Base-by-base conservation (phyloP, 169 alveolate species). In the Plasmodium berghei region DNA sequence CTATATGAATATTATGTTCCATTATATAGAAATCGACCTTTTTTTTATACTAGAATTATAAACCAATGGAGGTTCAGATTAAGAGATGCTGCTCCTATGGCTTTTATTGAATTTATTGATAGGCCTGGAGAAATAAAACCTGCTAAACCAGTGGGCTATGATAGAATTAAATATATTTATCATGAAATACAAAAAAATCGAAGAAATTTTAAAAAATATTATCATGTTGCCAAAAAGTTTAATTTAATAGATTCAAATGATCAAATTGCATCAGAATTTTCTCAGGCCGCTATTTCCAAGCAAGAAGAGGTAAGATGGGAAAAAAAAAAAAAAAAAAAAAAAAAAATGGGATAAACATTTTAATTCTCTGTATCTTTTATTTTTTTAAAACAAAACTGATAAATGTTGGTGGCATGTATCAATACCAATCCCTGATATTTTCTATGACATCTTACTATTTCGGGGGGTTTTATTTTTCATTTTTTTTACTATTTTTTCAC, bases 41-140 rank as follows among this genome's bases (percentile, higher is more conserved):
- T 92, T 87, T 96, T 94, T 85, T 94, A 87, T 89, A 96, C 98
- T 8, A 85, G 98, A 16, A 94, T 96, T 45, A 89, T 96, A 26
- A 95, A 95, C 72, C 97, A 95, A 72, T 95, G 94, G 94, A 92
- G 94, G 24, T 63, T 94, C 22, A 87, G 98, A 49, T 70, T 87
- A 72, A 24, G 96, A 46, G 98, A 96, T 83, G 94, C 96, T 5
- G 94, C 97, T 3, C 96, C 97, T 1, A 92, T 95, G 97, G 98
- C 97, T 58, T 96, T 86, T 74, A 77, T 96, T 28, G 98, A 96
- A 71, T 95, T 93, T 70, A 95, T 96, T 14, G 97, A 96, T 63
- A 59, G 98, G 16, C 96, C 97, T 0, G 95, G 95, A 3, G 98
- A 96, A 91, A 42, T 93, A 42, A 86, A 96, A n/a, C 98, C 98